phyloP scores from a whole-genome alignment of 768 basidiomycete genomes.

The Strobilomyces dryophilus region DNA sequence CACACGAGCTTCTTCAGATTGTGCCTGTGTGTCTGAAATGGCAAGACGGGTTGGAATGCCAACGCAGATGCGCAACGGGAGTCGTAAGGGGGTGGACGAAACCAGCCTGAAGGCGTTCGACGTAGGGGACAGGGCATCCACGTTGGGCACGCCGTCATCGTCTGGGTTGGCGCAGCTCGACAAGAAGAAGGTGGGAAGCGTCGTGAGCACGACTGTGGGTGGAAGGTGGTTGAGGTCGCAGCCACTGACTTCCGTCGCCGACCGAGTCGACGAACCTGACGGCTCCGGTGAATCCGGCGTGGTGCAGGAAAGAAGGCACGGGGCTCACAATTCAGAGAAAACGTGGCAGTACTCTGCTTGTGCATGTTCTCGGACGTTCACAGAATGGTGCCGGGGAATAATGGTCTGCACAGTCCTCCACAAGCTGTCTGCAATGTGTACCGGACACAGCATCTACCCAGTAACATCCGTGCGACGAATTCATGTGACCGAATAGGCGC shows the following conservation, averaged over 20 bases:
- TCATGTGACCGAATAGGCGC: not conserved
- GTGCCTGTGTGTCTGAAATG: too few species aligned
- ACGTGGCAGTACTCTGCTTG: not conserved
- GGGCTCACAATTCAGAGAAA: not conserved
- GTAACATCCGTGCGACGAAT: not conserved
- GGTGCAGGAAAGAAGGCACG: not conserved
- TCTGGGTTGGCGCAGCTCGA: too few species aligned
- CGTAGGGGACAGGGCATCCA: too few species aligned
- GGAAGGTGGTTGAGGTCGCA: too few species aligned
- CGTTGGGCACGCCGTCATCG: too few species aligned
- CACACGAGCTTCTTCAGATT: too few species aligned
- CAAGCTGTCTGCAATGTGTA: not conserved
- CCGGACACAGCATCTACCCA: not conserved
- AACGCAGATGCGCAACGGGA: too few species aligned
- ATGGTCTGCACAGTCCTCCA: not conserved
- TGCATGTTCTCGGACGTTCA: not conserved
- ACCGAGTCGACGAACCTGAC: not conserved
- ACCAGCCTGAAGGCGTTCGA: too few species aligned
- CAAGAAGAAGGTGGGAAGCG: too few species aligned
- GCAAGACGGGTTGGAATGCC: too few species aligned
- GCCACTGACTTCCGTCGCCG: not conserved
- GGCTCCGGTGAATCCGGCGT: not conserved
- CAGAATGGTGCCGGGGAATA: not conserved
- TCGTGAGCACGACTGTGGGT: too few species aligned
- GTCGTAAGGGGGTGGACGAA: too few species aligned